Evolutionary conservation across 1,284 basidiomycete species (phyloP).

Genomic region (Caloboletus inedulis): DNA sequence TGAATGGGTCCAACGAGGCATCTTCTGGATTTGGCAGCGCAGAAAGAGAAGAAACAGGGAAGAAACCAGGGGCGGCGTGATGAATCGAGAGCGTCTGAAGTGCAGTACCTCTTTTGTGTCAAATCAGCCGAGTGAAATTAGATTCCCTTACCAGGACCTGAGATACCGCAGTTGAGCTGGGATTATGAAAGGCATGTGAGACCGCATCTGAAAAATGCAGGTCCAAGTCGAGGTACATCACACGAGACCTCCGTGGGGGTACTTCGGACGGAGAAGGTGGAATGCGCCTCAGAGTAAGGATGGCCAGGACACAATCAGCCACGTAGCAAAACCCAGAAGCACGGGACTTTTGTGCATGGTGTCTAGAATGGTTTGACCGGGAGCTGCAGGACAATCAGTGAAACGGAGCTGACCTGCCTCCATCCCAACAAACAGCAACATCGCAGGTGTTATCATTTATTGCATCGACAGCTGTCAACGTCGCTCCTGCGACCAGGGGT

Average conservation of each 20-base stretch:
- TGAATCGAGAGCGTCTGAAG: slow-evolving; percentile 81
- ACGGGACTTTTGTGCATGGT: slow-evolving; percentile 70
- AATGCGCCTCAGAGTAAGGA: slow-evolving; percentile 56
- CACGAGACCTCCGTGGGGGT: slow-evolving; percentile 49
- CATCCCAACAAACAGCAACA: slow-evolving; percentile 81
- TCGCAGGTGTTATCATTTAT: slow-evolving; percentile 55
- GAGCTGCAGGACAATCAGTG: neutral
- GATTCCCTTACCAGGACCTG: slow-evolving; percentile 56
- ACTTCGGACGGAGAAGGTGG: slow-evolving; percentile 7
- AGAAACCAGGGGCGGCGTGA: slow-evolving; percentile 79
- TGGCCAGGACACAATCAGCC: slow-evolving; percentile 82
- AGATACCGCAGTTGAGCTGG: slow-evolving; percentile 34
- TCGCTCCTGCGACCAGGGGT: slow-evolving; percentile 70
- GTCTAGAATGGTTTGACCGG: slow-evolving; percentile 40
- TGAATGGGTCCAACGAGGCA: slow-evolving; percentile 61
- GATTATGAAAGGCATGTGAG: slow-evolving; percentile 66
- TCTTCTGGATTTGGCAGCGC: slow-evolving; percentile 42
- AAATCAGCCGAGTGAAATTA: neutral
- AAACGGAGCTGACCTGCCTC: slow-evolving; percentile 57
- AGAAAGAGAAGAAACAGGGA: slow-evolving; percentile 62
- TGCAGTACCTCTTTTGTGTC: neutral
- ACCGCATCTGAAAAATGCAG: slow-evolving; percentile 91
- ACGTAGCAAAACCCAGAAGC: slow-evolving; percentile 94
- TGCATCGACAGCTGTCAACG: slow-evolving; percentile 66
- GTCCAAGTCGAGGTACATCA: slow-evolving; percentile 91